A percentile compares a stretch with the other conserved stretches of the same genome.
Conservation (phyloP, 202 grass and related monocot genomes). For the Panicum virgatum region DNA sequence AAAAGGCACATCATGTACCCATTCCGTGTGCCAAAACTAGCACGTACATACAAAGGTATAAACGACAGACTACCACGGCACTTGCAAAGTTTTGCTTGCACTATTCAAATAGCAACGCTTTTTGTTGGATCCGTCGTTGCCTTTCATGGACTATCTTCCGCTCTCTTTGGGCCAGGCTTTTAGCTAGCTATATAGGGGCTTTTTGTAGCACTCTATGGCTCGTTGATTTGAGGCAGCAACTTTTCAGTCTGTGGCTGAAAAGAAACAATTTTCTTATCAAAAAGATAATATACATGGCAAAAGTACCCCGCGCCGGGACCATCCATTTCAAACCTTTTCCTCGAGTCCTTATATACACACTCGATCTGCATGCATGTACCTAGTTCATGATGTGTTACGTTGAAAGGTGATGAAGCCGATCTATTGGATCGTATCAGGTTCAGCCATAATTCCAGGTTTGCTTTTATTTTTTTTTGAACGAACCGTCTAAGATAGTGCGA, state of each 20-base stretch:
- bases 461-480: too few species aligned
- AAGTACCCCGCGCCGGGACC: neutral
- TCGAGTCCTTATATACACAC: neutral
- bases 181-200: neutral
- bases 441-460: neutral
- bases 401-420: slow-evolving; percentile 7
- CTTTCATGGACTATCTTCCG: slow-evolving; percentile 2
- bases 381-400: neutral
- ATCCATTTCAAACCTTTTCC: neutral
- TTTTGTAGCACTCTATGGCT: slow-evolving; percentile 31
- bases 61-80: neutral
- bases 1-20: neutral
- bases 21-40: neutral
- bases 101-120: slow-evolving; percentile 1
- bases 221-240: slow-evolving; percentile 15
- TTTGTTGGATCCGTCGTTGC: slow-evolving; percentile 25
- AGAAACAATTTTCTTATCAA: neutral
- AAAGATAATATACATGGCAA: neutral
- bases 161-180: slow-evolving; percentile 8
- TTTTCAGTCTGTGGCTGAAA: neutral
- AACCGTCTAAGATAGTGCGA: too few species aligned
- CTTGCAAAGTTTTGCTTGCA: neutral
- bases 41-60: neutral
- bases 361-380: neutral
- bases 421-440: neutral